Conservation (phyloP, 352 stramenopile species). For the Globisporangium spinosum region DNA sequence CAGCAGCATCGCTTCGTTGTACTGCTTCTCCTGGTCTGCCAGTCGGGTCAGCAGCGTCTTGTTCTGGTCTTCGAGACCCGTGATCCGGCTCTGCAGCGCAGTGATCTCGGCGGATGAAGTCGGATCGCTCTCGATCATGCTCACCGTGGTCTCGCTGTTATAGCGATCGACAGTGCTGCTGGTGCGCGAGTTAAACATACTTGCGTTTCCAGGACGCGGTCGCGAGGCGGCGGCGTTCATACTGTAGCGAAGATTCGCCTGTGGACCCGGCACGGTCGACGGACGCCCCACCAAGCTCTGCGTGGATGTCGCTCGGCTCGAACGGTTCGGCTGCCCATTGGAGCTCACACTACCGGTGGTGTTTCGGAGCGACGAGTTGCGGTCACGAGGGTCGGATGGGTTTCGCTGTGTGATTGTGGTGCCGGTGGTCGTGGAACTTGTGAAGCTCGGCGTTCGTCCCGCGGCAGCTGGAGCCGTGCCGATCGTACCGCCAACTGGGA, state of each 20-base stretch:
- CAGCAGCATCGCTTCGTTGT: constrained; percentile 84
- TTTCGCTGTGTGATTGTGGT: constrained; percentile 11
- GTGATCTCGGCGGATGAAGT: constrained; percentile 39
- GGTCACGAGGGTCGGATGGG: constrained; percentile 9
- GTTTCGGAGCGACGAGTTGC: constrained; percentile 14
- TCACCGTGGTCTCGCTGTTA: constrained; percentile 54
- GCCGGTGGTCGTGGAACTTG: constrained; percentile 15
- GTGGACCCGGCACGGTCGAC: constrained; percentile 42
- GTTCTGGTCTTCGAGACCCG: constrained; percentile 70
- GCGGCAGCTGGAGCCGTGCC: constrained; percentile 14
- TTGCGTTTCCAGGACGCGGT: constrained; percentile 18
- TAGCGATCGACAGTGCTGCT: constrained; percentile 35
- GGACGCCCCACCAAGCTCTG: constrained; percentile 41
- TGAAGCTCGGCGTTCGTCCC: constrained; percentile 24
- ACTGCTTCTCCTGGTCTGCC: constrained; percentile 77
- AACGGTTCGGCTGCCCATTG: constrained; percentile 15
- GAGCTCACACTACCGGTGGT: constrained; percentile 17
- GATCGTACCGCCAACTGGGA: constrained; percentile 30
- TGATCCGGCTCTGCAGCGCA: constrained; percentile 50
- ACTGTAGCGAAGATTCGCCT: constrained; percentile 51
- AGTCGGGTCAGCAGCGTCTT: constrained; percentile 64
- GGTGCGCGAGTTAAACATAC: constrained; percentile 16
- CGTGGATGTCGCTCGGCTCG: constrained; percentile 42
- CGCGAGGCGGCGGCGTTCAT: constrained; percentile 28
- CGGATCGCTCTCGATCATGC: constrained; percentile 45